Conservation (phyloP, 345 rosid genomes). For the Eucalyptus decipiens region DNA sequence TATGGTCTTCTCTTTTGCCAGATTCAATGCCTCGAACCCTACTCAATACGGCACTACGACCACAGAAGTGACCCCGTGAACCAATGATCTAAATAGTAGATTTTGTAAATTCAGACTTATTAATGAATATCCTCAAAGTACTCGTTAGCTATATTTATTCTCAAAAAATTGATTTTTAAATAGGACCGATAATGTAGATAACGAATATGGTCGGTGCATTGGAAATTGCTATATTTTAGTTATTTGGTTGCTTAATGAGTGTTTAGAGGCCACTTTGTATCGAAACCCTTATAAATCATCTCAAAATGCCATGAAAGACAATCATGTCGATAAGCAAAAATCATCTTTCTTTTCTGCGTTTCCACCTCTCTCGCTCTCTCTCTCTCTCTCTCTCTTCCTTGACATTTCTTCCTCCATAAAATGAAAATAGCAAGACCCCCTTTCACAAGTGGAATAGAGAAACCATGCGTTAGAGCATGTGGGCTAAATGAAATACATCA, state of each 20-base stretch:
- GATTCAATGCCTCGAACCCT: not conserved
- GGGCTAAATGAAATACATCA: not conserved
- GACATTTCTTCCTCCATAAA: not conserved
- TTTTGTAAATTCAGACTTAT: not conserved
- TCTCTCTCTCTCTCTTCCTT: not conserved
- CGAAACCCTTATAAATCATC: not conserved
- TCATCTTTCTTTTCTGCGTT: not conserved
- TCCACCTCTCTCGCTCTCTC: not conserved
- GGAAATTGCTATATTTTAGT: not conserved
- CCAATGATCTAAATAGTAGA: not conserved
- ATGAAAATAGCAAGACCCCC: not conserved
- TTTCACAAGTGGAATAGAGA: too few species aligned
- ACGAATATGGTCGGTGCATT: not conserved
- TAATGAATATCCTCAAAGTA: not conserved
- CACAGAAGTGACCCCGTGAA: not conserved
- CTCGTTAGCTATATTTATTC: not conserved
- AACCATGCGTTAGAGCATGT: too few species aligned
- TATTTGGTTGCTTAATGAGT: not conserved
- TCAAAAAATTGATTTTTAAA: not conserved
- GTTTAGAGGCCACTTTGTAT: rapidly evolving
- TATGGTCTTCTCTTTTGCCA: not conserved
- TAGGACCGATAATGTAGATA: not conserved
- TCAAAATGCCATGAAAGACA: not conserved
- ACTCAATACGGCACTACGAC: not conserved
- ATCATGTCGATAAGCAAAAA: not conserved